A percentile compares a stretch with the other conserved stretches of the same genome.
Evolutionary conservation across 768 basidiomycete genomes (phyloP).

Genomic region (Gloeophyllum trabeum): DNA sequence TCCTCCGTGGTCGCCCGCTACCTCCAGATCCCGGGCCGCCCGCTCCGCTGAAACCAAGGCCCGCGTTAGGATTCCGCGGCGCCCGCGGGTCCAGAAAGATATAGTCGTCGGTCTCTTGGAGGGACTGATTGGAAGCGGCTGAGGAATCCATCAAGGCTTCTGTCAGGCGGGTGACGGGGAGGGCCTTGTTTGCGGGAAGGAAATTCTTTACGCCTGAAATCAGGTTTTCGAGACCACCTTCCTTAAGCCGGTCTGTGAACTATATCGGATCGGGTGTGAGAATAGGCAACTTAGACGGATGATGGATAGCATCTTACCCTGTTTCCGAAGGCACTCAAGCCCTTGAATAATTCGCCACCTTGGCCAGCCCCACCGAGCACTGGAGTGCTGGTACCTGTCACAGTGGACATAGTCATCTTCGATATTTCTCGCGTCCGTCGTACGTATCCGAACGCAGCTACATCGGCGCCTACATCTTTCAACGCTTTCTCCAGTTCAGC

Average conservation of each 20-base stretch:
- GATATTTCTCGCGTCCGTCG: conserved; percentile 86
- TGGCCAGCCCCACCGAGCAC: conserved; percentile 51
- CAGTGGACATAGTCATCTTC: conserved; percentile 70
- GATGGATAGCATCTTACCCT: conserved; percentile 38
- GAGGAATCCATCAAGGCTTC: conserved; percentile 98
- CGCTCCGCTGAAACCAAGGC: conserved; percentile 25
- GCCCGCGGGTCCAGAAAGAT: conserved; percentile 72
- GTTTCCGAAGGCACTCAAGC: conserved; percentile 87
- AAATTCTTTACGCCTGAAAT: conserved; percentile 98
- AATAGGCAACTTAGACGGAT: neutral
- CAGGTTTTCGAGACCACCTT: conserved; percentile 92
- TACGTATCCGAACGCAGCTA: conserved; percentile 84
- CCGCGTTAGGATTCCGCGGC: conserved; percentile 32
- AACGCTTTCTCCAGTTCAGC: conserved; percentile 82
- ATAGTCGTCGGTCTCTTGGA: conserved; percentile 95
- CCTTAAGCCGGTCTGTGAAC: conserved; percentile 89
- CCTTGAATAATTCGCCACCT: conserved; percentile 85
- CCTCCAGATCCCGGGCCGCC: conserved; percentile 16
- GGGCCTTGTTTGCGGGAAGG: conserved; percentile 86
- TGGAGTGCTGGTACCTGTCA: conserved; percentile 54
- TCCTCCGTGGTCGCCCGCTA: conserved; percentile 34
- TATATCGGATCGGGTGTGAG: conserved; percentile 16
- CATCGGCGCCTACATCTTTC: conserved; percentile 69
- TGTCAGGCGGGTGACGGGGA: conserved; percentile 84
- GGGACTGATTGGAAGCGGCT: conserved; percentile 83